Evolutionary conservation across 306 rosid species (phyloP), one percentile per base, ranked within the genome.

Genomic region (Pyrus communis): DNA sequence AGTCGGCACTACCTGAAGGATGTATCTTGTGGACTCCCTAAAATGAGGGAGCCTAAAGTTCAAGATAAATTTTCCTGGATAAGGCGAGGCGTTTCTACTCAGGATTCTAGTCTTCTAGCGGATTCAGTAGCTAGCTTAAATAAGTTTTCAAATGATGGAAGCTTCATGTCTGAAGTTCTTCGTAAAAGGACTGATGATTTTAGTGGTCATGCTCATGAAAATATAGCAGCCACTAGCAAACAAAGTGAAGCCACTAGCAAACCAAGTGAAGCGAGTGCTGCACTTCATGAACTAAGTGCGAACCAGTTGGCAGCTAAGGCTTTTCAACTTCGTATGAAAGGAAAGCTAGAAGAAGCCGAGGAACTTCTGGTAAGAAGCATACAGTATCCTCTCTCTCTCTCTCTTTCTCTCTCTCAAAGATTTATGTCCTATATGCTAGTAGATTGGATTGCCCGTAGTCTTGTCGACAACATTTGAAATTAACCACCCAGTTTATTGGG

Each of bases 251-350:
- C 33, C 33, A 30, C 33, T 4, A 30, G 33, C 5, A 30, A 30
- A 58, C 73, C 83, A 3, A 78, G 66, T 13, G 91, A 84, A 77
- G 80, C 74, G n/a, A 70, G 70, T 62, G 78, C 58, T 17, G 62
- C 45, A 21, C 71, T 74, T n/a, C 79, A 85, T 77, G 88, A 70
- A 75, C 75, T 88, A 79, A 94, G 91, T 78, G 98, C 90, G 35
- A 94, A 94, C 78, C 97, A 94, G 85, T 82, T 92, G 84, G 98
- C 98, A 73, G 97, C 98, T n/a, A 92, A 92, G 91, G 98, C 95
- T 33, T 77, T 90, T 86, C 98, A 94, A 75, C 93, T 94, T 82
- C 91, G 93, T 75, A 71, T 92, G 84, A 94, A 92, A 84, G 98
- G 98, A 82, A 90, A 90, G 84, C 90, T 88, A 70, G 93, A 89